These are phyloP conservation scores for Annulohypoxylon nitens DNA, from an alignment of 495 filamentous ascomycete species.

Conservation along the genomic window DNA sequence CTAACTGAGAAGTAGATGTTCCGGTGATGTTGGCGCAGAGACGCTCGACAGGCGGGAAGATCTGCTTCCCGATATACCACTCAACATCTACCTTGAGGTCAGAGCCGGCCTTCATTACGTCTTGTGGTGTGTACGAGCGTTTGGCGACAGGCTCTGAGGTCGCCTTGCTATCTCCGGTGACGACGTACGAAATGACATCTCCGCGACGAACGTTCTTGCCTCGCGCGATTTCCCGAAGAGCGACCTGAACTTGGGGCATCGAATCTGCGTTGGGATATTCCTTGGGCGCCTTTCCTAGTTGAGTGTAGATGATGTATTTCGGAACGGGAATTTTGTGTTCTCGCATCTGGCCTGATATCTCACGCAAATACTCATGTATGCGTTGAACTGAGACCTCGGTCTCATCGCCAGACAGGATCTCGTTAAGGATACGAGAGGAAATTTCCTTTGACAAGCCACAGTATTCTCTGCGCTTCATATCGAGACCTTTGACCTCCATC, in stretches of 20 bases:
- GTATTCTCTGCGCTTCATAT: constrained; percentile 98
- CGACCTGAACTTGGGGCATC: constrained; percentile 99
- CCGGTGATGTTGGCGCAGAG: constrained; percentile 95
- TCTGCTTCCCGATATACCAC: constrained; percentile 98
- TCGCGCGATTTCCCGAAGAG: constrained; percentile 84
- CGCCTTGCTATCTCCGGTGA: constrained; percentile 81
- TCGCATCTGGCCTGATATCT: constrained; percentile 85
- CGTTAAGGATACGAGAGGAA: constrained; percentile 84
- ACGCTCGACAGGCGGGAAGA: constrained; percentile 98
- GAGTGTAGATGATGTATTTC: constrained; percentile 97
- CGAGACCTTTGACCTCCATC: constrained; percentile 97
- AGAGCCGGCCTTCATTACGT: constrained; percentile 81
- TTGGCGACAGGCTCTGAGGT: constrained; percentile 83
- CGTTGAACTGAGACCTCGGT: constrained; percentile 87
- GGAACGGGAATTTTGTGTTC: constrained; percentile 75
- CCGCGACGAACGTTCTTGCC: constrained; percentile 90
- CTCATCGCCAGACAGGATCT: constrained; percentile 94
- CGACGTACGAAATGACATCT: constrained; percentile 95
- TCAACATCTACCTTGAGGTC: constrained; percentile 88
- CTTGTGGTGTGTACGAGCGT: constrained; percentile 86
- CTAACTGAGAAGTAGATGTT: constrained; percentile 87
- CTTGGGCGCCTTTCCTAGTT: constrained; percentile 91
- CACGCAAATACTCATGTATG: constrained; percentile 91
- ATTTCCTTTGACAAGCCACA: constrained; percentile 94
- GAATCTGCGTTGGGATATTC: constrained; percentile 92